Evolutionary conservation across 805 yeast species (phyloP), one percentile per base, ranked within the genome.

Genomic region (Cyberlindnera maclurae): DNA sequence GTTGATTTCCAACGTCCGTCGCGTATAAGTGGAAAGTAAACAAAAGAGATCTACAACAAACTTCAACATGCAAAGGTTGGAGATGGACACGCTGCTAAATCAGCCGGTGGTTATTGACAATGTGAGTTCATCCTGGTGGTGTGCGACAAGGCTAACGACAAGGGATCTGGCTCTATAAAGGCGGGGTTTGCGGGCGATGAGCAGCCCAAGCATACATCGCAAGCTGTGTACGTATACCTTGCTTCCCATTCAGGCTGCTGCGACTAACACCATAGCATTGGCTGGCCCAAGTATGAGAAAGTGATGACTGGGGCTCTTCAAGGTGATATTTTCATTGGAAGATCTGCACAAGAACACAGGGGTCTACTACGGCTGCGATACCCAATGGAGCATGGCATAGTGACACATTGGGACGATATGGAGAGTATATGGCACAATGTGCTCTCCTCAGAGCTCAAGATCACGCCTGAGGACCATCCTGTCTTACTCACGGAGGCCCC

Each of bases 151-250:
- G 8, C 24, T 20, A 40, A 42, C 15, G 12, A 29, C 15, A 15
- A 64, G 68, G 96, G 97, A 7, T 81, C 95, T 3, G 95, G 95
- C 2, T 70, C 72, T 29, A 66, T 89, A 39, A 83, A 87, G 55
- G 85, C 94, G 2, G 97, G 97, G 1, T 85, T 89, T 59, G 95
- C 96, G 1, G 96, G 97, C 16, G 94, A 84, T 48, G 93, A 86
- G 36, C 72, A 67, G 47, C 97, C 97, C 3, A 72, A 76, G 50
- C 59, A 73, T 33, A 70, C 68, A 48, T 75, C 77, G 22, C 77
- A 88, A 3, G 64, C 86, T 16, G 60, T 80, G 58, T 64, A 49
- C 30, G 67, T 58, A 13, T 7, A 15, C 27, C 15, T 35, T 15
- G 12, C 15, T 8, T n/a, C 4, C 15, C 20, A 15, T 26, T 12